Conservation (phyloP, 1,284 basidiomycete species). For the Rhodotorula sp. region DNA sequence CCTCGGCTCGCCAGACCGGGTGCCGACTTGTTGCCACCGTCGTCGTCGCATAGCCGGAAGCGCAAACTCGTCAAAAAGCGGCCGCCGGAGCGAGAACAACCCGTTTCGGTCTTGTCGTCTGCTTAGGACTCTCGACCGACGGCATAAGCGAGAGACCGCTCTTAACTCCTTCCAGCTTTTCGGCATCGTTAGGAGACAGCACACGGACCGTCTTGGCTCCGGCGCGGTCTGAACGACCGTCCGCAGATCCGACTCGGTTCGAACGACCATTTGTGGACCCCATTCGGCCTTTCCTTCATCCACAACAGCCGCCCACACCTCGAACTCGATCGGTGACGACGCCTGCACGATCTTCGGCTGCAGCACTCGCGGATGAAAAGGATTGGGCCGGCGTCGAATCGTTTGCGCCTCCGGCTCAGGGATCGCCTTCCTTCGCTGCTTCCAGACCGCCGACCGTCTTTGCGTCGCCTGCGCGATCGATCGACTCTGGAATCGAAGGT, state of each 20-base stretch:
- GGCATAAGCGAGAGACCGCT: background rate
- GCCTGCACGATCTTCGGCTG: background rate
- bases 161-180: background rate
- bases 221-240: background rate
- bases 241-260: background rate
- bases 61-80: conserved; percentile 20
- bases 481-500: conserved; percentile 2
- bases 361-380: background rate
- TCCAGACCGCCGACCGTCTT: background rate
- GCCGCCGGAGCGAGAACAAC: background rate
- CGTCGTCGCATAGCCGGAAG: background rate
- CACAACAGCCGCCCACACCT: background rate
- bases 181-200: conserved; percentile 2
- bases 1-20: background rate
- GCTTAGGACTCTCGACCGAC: background rate
- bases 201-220: background rate
- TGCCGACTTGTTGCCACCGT: background rate
- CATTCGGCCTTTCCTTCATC: conserved; percentile 16
- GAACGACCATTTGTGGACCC: background rate
- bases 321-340: conserved; percentile 17
- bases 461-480: conserved; percentile 5
- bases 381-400: conserved; percentile 35
- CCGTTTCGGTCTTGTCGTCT: background rate
- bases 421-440: background rate
- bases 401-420: conserved; percentile 12